These are phyloP conservation scores for Triticum urartu DNA, from an alignment of 176 grass and related monocot species.

Conservation along the genomic window DNA sequence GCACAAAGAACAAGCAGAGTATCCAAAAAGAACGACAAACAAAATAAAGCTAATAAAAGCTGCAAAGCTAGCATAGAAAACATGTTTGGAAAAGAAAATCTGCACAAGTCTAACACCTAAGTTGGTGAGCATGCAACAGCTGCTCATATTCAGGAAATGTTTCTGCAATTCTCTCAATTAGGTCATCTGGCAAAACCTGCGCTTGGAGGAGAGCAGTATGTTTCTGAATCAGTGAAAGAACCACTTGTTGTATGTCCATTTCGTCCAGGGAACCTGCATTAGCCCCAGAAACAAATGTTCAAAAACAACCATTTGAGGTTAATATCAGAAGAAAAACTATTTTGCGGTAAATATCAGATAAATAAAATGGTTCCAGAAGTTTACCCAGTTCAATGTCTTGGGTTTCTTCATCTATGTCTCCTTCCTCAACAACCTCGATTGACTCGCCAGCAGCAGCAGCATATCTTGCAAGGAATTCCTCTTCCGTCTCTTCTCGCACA, in stretches of 20 bases:
- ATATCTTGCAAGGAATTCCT: slow-evolving; percentile 84
- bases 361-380: not conserved
- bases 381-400: slow-evolving; percentile 76
- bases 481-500: slow-evolving; percentile 62
- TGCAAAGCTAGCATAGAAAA: not conserved
- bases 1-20: not conserved
- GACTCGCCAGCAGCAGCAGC: slow-evolving; percentile 53
- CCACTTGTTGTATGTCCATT: slow-evolving; percentile 16
- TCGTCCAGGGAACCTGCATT: slow-evolving; percentile 24
- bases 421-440: slow-evolving; percentile 58
- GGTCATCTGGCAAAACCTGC: slow-evolving; percentile 35
- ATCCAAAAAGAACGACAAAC: not conserved
- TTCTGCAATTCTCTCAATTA: slow-evolving; percentile 41
- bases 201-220: slow-evolving; percentile 28
- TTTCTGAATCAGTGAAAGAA: slow-evolving; percentile 37
- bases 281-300: not conserved
- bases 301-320: not conserved
- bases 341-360: not conserved
- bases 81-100: not conserved
- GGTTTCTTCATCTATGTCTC: slow-evolving; percentile 64
- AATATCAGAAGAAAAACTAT: not conserved
- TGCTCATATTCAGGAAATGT: slow-evolving; percentile 59
- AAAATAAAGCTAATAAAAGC: not conserved
- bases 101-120: slow-evolving; percentile 18
- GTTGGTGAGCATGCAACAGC: slow-evolving; percentile 30